These are phyloP conservation scores for Apiospora saccharicola DNA, from an alignment of 2,329 filamentous ascomycete species.

Conservation along the genomic window DNA sequence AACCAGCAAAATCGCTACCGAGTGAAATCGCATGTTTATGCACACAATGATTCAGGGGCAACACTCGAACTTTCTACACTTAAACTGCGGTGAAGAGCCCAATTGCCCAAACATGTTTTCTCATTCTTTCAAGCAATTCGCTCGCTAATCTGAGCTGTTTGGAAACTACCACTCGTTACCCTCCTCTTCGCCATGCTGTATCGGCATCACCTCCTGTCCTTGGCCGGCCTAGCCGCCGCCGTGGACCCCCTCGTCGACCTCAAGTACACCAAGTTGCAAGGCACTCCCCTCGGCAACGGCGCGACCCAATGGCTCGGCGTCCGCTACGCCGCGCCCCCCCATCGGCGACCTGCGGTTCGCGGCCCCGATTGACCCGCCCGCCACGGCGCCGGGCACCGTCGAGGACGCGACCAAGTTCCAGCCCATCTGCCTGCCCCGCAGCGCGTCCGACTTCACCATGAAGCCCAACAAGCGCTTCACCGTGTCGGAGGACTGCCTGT, in stretches of 20 bases:
- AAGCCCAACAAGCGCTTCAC: constrained; percentile 24
- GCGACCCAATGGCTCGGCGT: constrained; percentile 26
- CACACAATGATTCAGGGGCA: background rate
- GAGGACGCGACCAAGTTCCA: constrained; percentile 22
- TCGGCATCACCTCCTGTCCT: background rate
- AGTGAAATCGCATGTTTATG: background rate
- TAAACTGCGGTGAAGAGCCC: background rate
- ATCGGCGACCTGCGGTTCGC: constrained; percentile 23
- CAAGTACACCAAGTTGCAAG: background rate
- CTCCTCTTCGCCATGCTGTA: background rate
- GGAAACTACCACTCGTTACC: background rate
- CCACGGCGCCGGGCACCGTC: background rate
- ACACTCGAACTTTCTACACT: background rate
- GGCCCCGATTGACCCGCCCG: constrained; percentile 23
- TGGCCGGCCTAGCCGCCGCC: constrained; percentile 6
- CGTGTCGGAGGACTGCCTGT: constrained; percentile 69
- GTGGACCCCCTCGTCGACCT: constrained; percentile 18
- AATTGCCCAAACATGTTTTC: background rate
- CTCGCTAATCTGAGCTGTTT: background rate
- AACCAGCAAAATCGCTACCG: background rate
- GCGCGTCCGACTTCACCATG: constrained; percentile 24
- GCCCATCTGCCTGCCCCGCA: constrained; percentile 25
- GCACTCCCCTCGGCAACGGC: constrained; percentile 15
- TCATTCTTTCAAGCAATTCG: background rate
- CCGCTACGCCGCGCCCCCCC: constrained; percentile 25